These are phyloP conservation scores for Penicillium flavigenum DNA, from an alignment of 495 filamentous ascomycete genomes.

Conservation along the genomic window DNA sequence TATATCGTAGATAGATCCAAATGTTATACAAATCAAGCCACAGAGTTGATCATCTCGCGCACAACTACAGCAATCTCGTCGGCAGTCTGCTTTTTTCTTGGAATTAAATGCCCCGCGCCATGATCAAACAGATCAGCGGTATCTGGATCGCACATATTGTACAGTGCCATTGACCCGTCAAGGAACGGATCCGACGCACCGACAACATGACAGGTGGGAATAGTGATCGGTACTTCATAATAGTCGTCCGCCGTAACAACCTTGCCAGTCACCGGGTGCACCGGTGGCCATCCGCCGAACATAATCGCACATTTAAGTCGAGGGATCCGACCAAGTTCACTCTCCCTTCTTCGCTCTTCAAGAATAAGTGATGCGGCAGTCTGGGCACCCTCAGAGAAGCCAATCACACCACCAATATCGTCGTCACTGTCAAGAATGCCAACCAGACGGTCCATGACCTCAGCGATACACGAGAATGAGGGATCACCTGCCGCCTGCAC, in stretches of 20 bases:
- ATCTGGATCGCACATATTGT: constrained; percentile 52
- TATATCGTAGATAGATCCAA: background rate
- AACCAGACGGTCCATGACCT: constrained; percentile 22
- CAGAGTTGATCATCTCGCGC: constrained; percentile 19
- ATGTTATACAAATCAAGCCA: background rate
- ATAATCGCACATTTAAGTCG: constrained; percentile 58
- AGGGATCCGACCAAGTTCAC: constrained; percentile 36
- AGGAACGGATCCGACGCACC: constrained; percentile 58
- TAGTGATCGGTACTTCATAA: constrained; percentile 42
- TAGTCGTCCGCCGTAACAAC: constrained; percentile 48
- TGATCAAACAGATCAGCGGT: constrained; percentile 55
- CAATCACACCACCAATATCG: constrained; percentile 45
- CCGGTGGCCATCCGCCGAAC: constrained; percentile 54
- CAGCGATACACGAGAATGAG: constrained; percentile 10
- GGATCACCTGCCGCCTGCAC: constrained; percentile 14
- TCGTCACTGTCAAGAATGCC: constrained; percentile 34
- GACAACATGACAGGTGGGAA: constrained; percentile 59
- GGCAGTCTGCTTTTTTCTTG: constrained; percentile 49
- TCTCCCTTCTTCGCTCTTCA: constrained; percentile 43
- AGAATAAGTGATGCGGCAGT: constrained; percentile 55
- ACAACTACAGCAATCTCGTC: constrained; percentile 29
- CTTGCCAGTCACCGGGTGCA: constrained; percentile 44
- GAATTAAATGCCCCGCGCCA: constrained; percentile 55
- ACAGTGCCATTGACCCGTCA: constrained; percentile 51
- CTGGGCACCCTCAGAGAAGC: constrained; percentile 62